Percentiles rank a stretch among this genome's conserved stretches.
Evolutionary conservation across 2,329 filamentous ascomycete species (phyloP).

Genomic region (Rugonectria rugulosa): DNA sequence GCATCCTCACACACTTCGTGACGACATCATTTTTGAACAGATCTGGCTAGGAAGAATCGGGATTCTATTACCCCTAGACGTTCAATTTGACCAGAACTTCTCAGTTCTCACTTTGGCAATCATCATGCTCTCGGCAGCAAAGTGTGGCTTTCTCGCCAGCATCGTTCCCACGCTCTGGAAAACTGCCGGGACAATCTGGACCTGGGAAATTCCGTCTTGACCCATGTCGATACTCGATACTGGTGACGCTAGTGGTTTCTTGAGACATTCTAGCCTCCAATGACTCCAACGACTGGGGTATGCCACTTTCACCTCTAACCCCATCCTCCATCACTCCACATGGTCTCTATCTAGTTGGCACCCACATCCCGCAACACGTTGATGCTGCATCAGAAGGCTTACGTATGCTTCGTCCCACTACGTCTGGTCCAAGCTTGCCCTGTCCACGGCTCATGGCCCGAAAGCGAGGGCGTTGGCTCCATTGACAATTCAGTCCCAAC

Average conservation of each 20-base stretch:
- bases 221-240: constrained; percentile 22
- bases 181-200: constrained; percentile 30
- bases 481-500: not conserved
- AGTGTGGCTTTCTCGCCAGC: not conserved
- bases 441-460: constrained; percentile 9
- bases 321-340: constrained; percentile 9
- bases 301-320: constrained; percentile 18
- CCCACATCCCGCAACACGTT: constrained; percentile 33
- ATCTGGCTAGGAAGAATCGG: not conserved
- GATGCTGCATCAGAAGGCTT: constrained; percentile 26
- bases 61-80: not conserved
- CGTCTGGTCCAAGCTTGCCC: constrained; percentile 26
- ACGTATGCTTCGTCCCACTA: constrained; percentile 36
- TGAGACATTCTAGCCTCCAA: constrained; percentile 39
- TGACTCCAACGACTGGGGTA: constrained; percentile 30
- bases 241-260: constrained; percentile 37
- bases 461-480: constrained; percentile 13
- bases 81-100: too few species aligned
- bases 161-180: constrained; percentile 1
- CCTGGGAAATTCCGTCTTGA: constrained; percentile 21
- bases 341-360: constrained; percentile 14
- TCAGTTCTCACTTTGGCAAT: constrained; percentile 1
- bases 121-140: not conserved
- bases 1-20: constrained; percentile 4
- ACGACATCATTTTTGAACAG: not conserved